Evolutionary conservation across 192 early-diverging fungal species (phyloP), one percentile per base, ranked within the genome.

Genomic region (Spizellomyces punctatus): DNA sequence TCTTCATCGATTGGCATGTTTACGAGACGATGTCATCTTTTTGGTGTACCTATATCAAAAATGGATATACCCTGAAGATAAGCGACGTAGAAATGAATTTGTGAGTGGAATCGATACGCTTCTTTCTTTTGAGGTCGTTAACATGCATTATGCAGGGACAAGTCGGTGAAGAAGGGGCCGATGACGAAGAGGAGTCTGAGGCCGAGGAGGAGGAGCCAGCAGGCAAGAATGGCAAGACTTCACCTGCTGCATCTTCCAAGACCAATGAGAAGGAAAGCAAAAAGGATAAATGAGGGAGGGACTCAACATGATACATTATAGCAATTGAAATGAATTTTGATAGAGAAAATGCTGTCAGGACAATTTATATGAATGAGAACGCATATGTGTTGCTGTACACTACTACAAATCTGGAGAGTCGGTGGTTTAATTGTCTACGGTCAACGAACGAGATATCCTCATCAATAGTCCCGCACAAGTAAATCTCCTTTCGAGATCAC

Each of bases 11-110:
- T 65, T 95, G 50, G 94, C 93, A 9, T 92, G 89, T 79, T 79
- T 96, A 12, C 83, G 93, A 48, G 94, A 96, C 68, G 94, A 96
- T 62, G 88, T 92, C 6, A 83, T 96, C 10, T 96, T 96, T 64
- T 82, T 96, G 57, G 82, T 96, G 9, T 96, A 95, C 77, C 63
- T 96, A 41, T 95, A 94, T 72, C 94, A 86, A 77, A 72, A 89
- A 48, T 93, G 87, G 80, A 83, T 87, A 46, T 96, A 96, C 80
- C 88, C 85, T 42, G 88, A 86, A 27, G 95, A 96, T 76, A 87
- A 91, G 64, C 84, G 86, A 10, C 83, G 95, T 52, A 85, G 92
- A 64, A 96, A 96, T 77, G 95, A 96, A 75, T 96, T 91, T 85
- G 94, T 74, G 44, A 46, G 72, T 74, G 63, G 10, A 46, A 21